These are phyloP conservation scores for Coemansia sp. DNA, from an alignment of 192 early-diverging fungal genomes.

Conservation along the genomic window DNA sequence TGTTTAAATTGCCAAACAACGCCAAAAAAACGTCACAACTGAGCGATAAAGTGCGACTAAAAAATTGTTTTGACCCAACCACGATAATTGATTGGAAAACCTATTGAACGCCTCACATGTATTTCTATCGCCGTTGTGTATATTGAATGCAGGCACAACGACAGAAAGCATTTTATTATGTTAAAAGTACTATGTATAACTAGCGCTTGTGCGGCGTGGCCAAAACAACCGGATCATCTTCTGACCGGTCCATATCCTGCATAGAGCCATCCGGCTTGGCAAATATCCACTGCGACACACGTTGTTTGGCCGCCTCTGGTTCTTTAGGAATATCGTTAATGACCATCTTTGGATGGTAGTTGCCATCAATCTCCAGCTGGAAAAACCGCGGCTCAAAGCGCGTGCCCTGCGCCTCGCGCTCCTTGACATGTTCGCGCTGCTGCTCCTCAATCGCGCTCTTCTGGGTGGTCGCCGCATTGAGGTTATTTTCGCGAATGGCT, in stretches of 20 bases:
- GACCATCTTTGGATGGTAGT: slow-evolving; percentile 45
- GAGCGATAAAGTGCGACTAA: too few relatives aligned
- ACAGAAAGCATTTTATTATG: too few relatives aligned
- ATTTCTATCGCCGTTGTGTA: too few relatives aligned
- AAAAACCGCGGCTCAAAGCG: slow-evolving; percentile 71
- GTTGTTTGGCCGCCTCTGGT: slow-evolving; percentile 23
- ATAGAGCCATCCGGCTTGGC: slow-evolving; percentile 27
- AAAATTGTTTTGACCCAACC: too few relatives aligned
- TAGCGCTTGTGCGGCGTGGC: slow-evolving; percentile 11
- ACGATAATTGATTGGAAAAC: too few relatives aligned
- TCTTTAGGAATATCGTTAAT: slow-evolving; percentile 36
- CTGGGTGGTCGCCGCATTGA: slow-evolving; percentile 68
- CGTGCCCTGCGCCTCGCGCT: slow-evolving; percentile 56
- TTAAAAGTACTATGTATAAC: background rate
- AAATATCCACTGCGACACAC: slow-evolving; percentile 43
- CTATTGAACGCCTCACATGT: too few relatives aligned
- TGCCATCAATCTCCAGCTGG: slow-evolving; percentile 44
- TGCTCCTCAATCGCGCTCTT: slow-evolving; percentile 72
- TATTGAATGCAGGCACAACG: too few relatives aligned
- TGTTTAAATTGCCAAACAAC: too few relatives aligned
- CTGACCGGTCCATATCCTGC: slow-evolving; percentile 35
- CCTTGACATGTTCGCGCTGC: slow-evolving; percentile 63
- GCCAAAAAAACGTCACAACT: too few relatives aligned
- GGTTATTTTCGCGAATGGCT: slow-evolving; percentile 62
- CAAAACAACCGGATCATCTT: slow-evolving; percentile 40